Conservation (phyloP, 1,284 basidiomycete genomes). For the Rhodofomes roseus region DNA sequence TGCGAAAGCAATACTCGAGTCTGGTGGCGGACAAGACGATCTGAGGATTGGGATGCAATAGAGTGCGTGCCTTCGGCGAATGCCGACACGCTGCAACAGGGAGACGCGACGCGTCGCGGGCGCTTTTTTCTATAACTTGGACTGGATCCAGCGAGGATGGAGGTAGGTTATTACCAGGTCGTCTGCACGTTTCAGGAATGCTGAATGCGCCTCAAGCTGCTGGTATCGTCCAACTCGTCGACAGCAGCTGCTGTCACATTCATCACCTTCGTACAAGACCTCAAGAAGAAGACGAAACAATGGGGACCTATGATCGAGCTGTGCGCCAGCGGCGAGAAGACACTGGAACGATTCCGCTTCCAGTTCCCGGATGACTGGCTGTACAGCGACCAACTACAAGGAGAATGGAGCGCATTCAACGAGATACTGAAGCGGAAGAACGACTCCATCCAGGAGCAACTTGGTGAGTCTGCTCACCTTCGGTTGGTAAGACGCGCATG, state of each 20-base stretch:
- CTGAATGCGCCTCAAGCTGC: constrained; percentile 23
- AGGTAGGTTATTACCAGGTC: constrained; percentile 23
- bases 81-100: constrained; percentile 13
- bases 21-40: constrained; percentile 6
- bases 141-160: constrained; percentile 30
- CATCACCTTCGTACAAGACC: constrained; percentile 98
- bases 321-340: constrained; percentile 94
- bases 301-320: constrained; percentile 98
- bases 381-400: constrained; percentile 94
- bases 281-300: constrained; percentile 94
- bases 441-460: constrained; percentile 96
- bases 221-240: constrained; percentile 66
- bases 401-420: constrained; percentile 98
- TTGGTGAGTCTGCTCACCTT: constrained; percentile 57
- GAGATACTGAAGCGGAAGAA: constrained; percentile 98
- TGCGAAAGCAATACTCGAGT: neutral
- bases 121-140: constrained; percentile 1
- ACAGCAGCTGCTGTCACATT: constrained; percentile 98
- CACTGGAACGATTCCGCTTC: constrained; percentile 93
- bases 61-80: constrained; percentile 11
- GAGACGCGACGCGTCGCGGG: constrained; percentile 28
- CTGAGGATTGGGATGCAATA: too few species aligned
- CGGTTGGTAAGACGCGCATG: neutral
- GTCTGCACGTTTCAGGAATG: neutral
- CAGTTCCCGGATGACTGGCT: constrained; percentile 98